Conservation (phyloP, 2,329 filamentous ascomycete genomes). For the Akanthomyces lecanii region DNA sequence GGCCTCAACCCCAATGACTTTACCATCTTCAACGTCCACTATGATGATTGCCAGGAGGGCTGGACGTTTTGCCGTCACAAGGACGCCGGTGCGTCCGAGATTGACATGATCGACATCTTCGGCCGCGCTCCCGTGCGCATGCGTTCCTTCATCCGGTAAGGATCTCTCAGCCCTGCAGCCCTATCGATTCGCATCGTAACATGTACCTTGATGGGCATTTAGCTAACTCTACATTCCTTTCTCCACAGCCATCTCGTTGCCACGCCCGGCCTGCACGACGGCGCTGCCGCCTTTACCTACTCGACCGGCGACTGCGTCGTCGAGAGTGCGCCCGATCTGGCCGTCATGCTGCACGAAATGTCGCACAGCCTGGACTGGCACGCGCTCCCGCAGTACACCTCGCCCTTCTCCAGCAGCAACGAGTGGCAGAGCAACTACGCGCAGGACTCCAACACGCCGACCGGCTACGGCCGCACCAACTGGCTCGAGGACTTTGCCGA, state of each 20-base stretch:
- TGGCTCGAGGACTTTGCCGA: constrained; percentile 28
- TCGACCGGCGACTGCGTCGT: constrained; percentile 13
- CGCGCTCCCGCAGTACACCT: constrained; percentile 9
- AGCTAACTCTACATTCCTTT: neutral
- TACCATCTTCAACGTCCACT: constrained; percentile 23
- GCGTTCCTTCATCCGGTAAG: constrained; percentile 15
- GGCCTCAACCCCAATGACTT: constrained; percentile 21
- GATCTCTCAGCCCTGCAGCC: neutral
- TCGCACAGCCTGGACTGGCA: constrained; percentile 17
- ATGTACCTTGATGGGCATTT: neutral
- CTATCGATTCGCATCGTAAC: neutral
- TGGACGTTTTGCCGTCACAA: constrained; percentile 28
- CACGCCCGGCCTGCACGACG: constrained; percentile 15
- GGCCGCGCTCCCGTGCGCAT: constrained; percentile 13
- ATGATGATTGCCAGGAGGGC: constrained; percentile 24
- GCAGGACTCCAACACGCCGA: constrained; percentile 20
- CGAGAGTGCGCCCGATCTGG: constrained; percentile 14
- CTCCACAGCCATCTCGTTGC: constrained; percentile 12
- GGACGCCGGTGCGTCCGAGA: constrained; percentile 19
- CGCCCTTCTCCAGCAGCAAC: constrained; percentile 11
- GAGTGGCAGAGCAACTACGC: constrained; percentile 23
- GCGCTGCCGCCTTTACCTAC: constrained; percentile 16
- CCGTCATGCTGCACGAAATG: constrained; percentile 14
- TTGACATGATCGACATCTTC: constrained; percentile 23
- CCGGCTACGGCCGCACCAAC: constrained; percentile 21